These are phyloP conservation scores for Nasturtium officinale DNA, from an alignment of 345 rosid genomes.

Conservation along the genomic window DNA sequence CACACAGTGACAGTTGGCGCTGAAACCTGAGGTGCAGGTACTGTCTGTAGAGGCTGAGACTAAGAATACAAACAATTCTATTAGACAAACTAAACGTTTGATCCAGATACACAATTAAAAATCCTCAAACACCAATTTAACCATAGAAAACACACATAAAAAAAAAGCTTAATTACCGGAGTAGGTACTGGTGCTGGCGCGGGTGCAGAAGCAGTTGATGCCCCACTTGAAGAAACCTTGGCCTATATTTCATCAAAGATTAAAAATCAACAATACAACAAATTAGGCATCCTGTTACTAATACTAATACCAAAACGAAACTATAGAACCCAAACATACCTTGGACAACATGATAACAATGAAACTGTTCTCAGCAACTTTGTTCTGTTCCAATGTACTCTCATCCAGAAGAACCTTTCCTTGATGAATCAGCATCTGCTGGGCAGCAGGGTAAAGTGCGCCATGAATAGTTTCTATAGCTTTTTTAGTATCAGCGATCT, in stretches of 20 bases:
- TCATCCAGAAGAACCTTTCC: slow-evolving; percentile 79
- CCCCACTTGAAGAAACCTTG: slow-evolving; percentile 36
- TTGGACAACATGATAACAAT: slow-evolving; percentile 84
- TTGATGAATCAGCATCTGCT: slow-evolving; percentile 85
- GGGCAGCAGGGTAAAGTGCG: slow-evolving; percentile 65
- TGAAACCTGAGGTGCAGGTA: slow-evolving; percentile 37
- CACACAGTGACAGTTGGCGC: slow-evolving; percentile 42
- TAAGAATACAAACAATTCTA: slow-evolving; percentile 6
- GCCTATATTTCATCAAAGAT: slow-evolving; percentile 21
- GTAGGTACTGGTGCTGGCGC: slow-evolving; percentile 26
- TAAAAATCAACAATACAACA: slow-evolving; percentile 1
- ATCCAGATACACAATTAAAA: neutral
- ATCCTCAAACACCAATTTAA: neutral
- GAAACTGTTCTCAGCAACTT: slow-evolving; percentile 77
- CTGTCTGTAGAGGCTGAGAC: slow-evolving; percentile 41
- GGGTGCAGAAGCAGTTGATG: slow-evolving; percentile 40
- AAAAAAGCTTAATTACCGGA: slow-evolving; percentile 27
- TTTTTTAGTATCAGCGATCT: slow-evolving; percentile 75
- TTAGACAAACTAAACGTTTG: slow-evolving; percentile 7
- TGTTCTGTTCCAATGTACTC: slow-evolving; percentile 71
- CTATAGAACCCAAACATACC: slow-evolving; percentile 41
- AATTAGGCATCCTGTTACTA: slow-evolving; percentile 1
- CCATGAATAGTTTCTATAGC: slow-evolving; percentile 75
- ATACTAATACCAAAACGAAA: neutral
- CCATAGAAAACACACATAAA: neutral